Conservation (phyloP, 2,329 filamentous ascomycete genomes). For the Aspergillus intermedius region DNA sequence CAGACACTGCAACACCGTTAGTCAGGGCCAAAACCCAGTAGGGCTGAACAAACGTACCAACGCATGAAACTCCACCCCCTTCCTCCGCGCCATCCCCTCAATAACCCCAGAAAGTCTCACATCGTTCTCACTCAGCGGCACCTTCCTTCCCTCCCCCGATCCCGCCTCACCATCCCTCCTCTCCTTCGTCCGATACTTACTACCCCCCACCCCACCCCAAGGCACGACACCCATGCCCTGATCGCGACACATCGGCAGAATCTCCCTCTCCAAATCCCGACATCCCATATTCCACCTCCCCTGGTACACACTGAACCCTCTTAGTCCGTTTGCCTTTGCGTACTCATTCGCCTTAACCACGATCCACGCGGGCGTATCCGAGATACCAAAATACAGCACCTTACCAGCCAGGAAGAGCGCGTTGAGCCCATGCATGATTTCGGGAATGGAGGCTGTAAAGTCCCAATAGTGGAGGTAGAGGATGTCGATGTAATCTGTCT, state of each 20-base stretch:
- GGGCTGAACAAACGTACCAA: neutral
- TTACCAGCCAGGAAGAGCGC: slow-evolving; percentile 54
- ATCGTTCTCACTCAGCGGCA: slow-evolving; percentile 2
- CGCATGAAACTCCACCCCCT: neutral
- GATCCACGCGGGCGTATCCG: slow-evolving; percentile 63
- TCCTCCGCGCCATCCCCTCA: slow-evolving; percentile 1
- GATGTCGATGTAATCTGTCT: slow-evolving; percentile 33
- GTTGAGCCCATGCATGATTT: slow-evolving; percentile 65
- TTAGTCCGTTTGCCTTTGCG: slow-evolving; percentile 62
- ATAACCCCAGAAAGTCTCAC: slow-evolving; percentile 6
- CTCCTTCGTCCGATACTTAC: slow-evolving; percentile 38
- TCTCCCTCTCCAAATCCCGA: slow-evolving; percentile 63
- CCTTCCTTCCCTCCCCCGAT: neutral
- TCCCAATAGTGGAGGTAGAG: slow-evolving; percentile 50
- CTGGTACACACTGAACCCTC: slow-evolving; percentile 64
- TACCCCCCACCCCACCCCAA: slow-evolving; percentile 1
- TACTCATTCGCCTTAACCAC: slow-evolving; percentile 48
- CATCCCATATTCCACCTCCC: slow-evolving; percentile 56
- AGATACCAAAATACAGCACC: slow-evolving; percentile 62
- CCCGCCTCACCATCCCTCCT: neutral
- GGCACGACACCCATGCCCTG: slow-evolving; percentile 48
- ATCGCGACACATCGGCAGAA: slow-evolving; percentile 57
- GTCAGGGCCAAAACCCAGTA: too few relatives aligned
- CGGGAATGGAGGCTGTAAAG: slow-evolving; percentile 56
- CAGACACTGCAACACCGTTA: slow-evolving; percentile 28